Conservation (phyloP, 1,284 basidiomycete genomes). For the Pyrrhoderma noxium region DNA sequence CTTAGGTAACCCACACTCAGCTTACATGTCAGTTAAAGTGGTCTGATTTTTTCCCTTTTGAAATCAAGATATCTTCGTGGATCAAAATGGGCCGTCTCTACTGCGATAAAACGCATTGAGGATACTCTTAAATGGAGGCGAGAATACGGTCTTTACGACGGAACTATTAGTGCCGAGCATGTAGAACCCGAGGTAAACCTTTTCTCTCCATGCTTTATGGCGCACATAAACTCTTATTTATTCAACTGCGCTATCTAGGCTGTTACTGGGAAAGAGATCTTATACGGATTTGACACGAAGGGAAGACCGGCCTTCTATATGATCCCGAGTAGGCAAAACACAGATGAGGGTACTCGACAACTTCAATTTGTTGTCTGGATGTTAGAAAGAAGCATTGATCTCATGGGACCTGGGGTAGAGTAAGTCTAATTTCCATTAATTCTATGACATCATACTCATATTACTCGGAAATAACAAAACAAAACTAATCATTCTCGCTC, state of each 20-base stretch:
- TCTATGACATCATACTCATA: too few species aligned
- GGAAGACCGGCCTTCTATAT: constrained; percentile 73
- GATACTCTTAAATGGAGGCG: constrained; percentile 67
- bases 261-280: constrained; percentile 64
- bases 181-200: constrained; percentile 62
- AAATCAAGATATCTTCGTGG: constrained; percentile 56
- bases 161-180: constrained; percentile 41
- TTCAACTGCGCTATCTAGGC: constrained; percentile 36
- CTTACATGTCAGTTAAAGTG: not conserved
- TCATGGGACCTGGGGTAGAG: constrained; percentile 75
- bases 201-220: not conserved
- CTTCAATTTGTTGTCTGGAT: constrained; percentile 72
- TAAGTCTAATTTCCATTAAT: constrained; percentile 31
- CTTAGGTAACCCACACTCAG: too few species aligned
- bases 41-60: not conserved
- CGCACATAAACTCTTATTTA: too few species aligned
- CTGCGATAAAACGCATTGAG: constrained; percentile 57
- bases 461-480: not conserved
- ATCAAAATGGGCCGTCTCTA: constrained; percentile 54
- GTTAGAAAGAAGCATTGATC: constrained; percentile 62
- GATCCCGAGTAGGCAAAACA: constrained; percentile 80
- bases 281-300: constrained; percentile 68
- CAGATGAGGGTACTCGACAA: constrained; percentile 65
- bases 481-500: not conserved
- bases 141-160: constrained; percentile 60